Base-by-base conservation (phyloP, 139 green algal genomes). In the Chlamydomonas sp. region DNA sequence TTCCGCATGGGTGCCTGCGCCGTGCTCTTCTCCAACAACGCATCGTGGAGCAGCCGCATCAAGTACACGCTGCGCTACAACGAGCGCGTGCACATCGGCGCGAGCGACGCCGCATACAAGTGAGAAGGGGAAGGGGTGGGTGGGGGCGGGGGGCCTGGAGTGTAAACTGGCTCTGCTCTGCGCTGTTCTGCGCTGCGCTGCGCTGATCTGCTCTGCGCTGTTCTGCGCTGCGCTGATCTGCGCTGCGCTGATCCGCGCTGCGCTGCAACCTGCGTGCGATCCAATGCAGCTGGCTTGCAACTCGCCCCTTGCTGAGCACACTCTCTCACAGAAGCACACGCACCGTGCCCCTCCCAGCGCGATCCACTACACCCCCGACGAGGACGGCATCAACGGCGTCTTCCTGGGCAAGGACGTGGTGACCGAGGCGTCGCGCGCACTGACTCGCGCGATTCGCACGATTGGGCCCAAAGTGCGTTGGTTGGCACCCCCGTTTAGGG, bases 41-140 rank as follows among this genome's bases (percentile, higher is more conserved):
- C 29, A 28, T 62, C 28, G 39, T 71, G 65, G 43, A 26, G 10
- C 3, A 13, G 38, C 5, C 31, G 50, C 13, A 73, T 71, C 70
- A 88, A 88, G 71, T 88, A 88, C 64, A 31, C 64, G 73, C 79
- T 88, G 60, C 34, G 60, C 58, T 66, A 79, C 54, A 62, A 64
- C 29, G 58, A 79, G 31, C 62, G 82, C 2, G 79, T 85, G 48
- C 82, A 88, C 69, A 49, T 70, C 36, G 79, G 78, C 22, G 38
- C 69, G 33, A 65, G 29, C 20, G 78, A 87, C 30, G 67, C 67
- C 24, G 75, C 81, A 3, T 76, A 72, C 75, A 67, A 38, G 80
- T 85, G 35, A 69, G 62, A 5, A 36, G n/a, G n/a, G 8, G 28
- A 8, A 36, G 54, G 26, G 6, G 29, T 36, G 6, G 54, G 31